Base-by-base conservation (phyloP, 2,329 filamentous ascomycete species). In the Claviceps digitariae region DNA sequence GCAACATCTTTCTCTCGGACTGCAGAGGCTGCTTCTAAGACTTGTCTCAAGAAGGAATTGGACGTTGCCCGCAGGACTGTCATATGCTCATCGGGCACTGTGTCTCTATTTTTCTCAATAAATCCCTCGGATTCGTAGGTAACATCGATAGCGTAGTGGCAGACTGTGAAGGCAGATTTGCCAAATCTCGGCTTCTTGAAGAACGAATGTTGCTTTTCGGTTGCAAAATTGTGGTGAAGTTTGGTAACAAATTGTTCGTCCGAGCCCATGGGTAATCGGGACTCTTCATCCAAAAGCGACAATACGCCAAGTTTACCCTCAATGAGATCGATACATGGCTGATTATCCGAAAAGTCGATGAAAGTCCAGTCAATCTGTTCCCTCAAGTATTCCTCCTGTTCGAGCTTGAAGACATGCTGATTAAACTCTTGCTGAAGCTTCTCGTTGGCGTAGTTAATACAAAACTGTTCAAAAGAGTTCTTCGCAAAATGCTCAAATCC, bases 391-490 rank as follows among this genome's bases (percentile, higher is more conserved):
- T 98, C 93, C 67, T 98, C 93, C 68, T 98, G 93, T 69, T 98
- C 93, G 23, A 98, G 80, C 70, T 97, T 96, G 80, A 98, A 98
- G 38, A 98, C 93, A 65, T 98, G 93, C 67, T 94, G 89, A 71
- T 98, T 98, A 76, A 98, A 98, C 68, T 97, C 91, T 68, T 98
- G 93, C 67, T 98, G 93, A 52, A 98, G 75, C 72, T 98, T 98
- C 72, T 98, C 93, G 70, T 98, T 98, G 71, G 93, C 93, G 65
- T 98, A 98, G 72, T 98, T 98, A 79, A 98, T 98, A 72, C 93
- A 98, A 71, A 98, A 98, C 69, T 98, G 93, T 69, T 98, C 93
- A 63, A 98, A 98, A 0, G 93, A 98, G 74, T 98, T 98, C 76
- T 96, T 97, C 57, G 93, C 91, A 65, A 98, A 98, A 71, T 97